Evolutionary conservation across 2,329 filamentous ascomycete species (phyloP), one percentile per base, ranked within the genome.

Genomic region (Saccharata proteae): DNA sequence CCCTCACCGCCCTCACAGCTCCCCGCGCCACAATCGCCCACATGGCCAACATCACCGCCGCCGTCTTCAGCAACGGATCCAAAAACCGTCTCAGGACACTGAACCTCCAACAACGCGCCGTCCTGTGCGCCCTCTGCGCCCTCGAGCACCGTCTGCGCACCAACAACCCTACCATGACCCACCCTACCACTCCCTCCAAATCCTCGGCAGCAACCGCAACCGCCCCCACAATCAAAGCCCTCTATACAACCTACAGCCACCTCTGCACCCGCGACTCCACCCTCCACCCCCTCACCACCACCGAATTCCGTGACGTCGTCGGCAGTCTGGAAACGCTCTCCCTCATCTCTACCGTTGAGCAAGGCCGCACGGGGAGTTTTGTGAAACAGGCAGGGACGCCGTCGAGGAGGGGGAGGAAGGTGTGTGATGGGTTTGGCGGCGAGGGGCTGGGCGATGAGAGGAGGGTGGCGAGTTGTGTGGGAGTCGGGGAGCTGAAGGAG

Each of bases 81-180:
- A 73, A 69, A 9, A 84, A 94, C 45, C 74, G 90, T 36, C 72
- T 98, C 10, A 79, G 81, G 54, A 76, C 77, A 4, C 71, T 98
- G 35, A 98, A 96, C 51, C 68, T 98, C 3, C 92, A 98, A 51
- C 90, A 98, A 55, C 96, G 93, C 55, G 90, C 88, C 4, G 85
- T 88, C 0, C 67, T 98, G 7, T 98, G 90, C 59, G 75, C 88
- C 0, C 66, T 98, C 10, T 69, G 88, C 22, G 83, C 84, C 3
- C 73, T 90, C n/a, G 86, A 94, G 53, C 82, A 80, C 45, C 75
- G 74, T 40, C 78, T 72, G 42, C 66, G 73, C 29, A 46, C 49
- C 2, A 48, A 44, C 6, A 13, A 17, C 21, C 13, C 17, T 25
- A 25, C 24, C 8, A 35, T 28, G 11, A 16, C 27, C 14, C 19